These are phyloP conservation scores for Noccaea caerulescens DNA, from an alignment of 345 rosid genomes.

Conservation along the genomic window DNA sequence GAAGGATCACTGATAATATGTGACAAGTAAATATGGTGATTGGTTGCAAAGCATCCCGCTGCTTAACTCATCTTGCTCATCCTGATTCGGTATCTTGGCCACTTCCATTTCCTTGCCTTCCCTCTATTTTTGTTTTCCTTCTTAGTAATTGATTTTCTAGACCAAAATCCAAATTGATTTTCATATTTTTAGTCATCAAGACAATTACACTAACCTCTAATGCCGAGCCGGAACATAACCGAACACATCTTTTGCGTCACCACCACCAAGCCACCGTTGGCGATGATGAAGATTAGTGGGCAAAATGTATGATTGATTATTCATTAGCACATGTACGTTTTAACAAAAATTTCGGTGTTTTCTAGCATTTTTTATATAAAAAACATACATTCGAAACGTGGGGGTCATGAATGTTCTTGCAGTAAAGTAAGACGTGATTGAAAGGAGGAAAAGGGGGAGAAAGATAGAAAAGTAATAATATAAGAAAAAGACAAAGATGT, in stretches of 20 bases:
- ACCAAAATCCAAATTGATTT: constrained; percentile 3
- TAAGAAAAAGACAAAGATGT: constrained; percentile 27
- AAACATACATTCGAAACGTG: constrained; percentile 40
- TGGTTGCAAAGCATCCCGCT: constrained; percentile 34
- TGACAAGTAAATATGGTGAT: constrained; percentile 14
- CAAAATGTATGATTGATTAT: constrained; percentile 37
- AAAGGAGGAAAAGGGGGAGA: constrained; percentile 31
- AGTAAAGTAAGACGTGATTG: constrained; percentile 44
- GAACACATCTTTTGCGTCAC: too few relatives aligned
- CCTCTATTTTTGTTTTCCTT: constrained; percentile 1
- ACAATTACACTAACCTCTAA: background rate
- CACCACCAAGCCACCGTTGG: too few relatives aligned
- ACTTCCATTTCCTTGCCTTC: background rate
- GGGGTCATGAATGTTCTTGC: constrained; percentile 47
- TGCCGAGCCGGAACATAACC: too few relatives aligned
- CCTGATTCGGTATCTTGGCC: constrained; percentile 28
- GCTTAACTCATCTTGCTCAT: constrained; percentile 37
- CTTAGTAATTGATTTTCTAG: background rate
- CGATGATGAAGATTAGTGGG: background rate
- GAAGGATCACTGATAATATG: constrained; percentile 17
- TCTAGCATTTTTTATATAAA: background rate
- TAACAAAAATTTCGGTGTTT: constrained; percentile 1
- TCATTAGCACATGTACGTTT: constrained; percentile 15
- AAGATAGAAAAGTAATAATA: constrained; percentile 31
- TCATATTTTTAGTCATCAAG: background rate